Percentiles rank a stretch among this genome's conserved stretches.
Conservation (phyloP, 495 filamentous ascomycete genomes). For the Podospora pseudocomata region DNA sequence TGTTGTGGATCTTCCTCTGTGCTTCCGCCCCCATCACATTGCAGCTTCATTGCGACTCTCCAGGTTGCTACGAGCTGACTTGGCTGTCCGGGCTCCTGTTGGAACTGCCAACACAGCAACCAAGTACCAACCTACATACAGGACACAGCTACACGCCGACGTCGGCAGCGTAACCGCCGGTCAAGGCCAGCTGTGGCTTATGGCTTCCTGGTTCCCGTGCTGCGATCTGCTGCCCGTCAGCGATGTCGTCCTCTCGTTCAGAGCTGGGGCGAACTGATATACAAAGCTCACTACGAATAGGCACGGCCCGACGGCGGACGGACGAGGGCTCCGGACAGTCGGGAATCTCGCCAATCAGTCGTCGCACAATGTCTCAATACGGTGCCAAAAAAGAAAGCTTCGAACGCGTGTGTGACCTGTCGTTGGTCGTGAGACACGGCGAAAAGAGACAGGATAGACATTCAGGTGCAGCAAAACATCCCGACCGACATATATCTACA, state of each 20-base stretch:
- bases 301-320: constrained; percentile 8
- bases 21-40: constrained; percentile 11
- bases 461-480: not conserved
- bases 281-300: not conserved
- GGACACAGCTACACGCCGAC: not conserved
- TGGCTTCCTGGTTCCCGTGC: not conserved
- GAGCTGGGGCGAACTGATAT: too few relatives aligned
- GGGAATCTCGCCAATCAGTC: constrained; percentile 1
- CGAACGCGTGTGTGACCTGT: not conserved
- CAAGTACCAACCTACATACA: not conserved
- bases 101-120: constrained; percentile 1
- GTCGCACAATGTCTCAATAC: constrained; percentile 1
- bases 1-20: constrained; percentile 2
- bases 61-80: not conserved
- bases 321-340: constrained; percentile 1
- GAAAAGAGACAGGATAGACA: not conserved
- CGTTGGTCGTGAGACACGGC: not conserved
- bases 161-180: not conserved
- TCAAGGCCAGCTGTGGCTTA: not conserved
- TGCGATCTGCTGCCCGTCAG: too few relatives aligned
- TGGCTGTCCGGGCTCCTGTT: not conserved
- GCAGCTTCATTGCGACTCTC: constrained; percentile 7
- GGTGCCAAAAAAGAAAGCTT: not conserved
- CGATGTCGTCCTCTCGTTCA: too few relatives aligned
- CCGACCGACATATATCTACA: too few relatives aligned